phyloP scores from a whole-genome alignment of 2,329 filamentous ascomycete genomes.

The Ascochyta koolunga region DNA sequence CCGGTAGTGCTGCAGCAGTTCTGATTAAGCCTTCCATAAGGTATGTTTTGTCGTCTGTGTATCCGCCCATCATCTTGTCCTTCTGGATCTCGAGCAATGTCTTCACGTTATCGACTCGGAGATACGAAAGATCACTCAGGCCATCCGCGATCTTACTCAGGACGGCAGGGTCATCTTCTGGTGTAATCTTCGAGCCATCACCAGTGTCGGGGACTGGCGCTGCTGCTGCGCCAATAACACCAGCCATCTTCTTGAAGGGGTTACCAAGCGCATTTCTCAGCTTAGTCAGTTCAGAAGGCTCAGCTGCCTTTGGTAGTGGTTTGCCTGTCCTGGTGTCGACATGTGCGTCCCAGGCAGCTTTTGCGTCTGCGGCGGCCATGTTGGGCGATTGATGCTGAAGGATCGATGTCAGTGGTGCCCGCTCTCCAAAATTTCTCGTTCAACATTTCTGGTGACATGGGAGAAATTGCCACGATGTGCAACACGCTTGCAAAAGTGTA shows the following conservation, averaged over 20 bases:
- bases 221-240: constrained; percentile 36
- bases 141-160: constrained; percentile 43
- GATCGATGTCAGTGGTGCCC: not conserved
- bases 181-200: constrained; percentile 50
- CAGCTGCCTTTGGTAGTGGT: constrained; percentile 36
- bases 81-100: constrained; percentile 47
- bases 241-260: constrained; percentile 37
- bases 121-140: constrained; percentile 41
- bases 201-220: constrained; percentile 49
- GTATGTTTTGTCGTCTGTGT: constrained; percentile 66
- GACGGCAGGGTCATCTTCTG: constrained; percentile 39
- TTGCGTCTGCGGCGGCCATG: constrained; percentile 29
- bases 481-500: not conserved
- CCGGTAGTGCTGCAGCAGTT: constrained; percentile 52
- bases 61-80: constrained; percentile 55
- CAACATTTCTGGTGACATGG: not conserved
- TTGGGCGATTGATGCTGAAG: constrained; percentile 7
- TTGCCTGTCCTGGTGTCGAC: constrained; percentile 42
- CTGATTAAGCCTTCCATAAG: constrained; percentile 65
- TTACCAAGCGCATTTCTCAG: constrained; percentile 36
- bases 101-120: constrained; percentile 44
- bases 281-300: constrained; percentile 42
- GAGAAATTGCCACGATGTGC: not conserved
- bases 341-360: constrained; percentile 34
- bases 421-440: not conserved